Conservation (phyloP, 164 flowering plant genomes). For the Nymphaea colorata region DNA sequence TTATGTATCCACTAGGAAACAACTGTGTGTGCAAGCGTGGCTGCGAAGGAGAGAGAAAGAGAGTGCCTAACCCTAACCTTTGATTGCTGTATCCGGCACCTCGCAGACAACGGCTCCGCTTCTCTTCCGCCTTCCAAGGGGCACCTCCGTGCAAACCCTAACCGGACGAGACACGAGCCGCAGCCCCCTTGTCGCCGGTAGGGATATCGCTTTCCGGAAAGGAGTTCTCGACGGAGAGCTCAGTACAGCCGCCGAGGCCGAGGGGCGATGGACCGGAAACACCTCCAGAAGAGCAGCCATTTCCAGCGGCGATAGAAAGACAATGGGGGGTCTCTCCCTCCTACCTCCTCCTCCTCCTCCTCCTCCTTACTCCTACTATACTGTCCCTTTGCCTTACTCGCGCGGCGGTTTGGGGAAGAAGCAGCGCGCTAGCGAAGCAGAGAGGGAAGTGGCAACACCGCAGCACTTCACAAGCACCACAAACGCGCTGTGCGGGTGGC, state of each 20-base stretch:
- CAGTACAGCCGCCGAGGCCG: background rate
- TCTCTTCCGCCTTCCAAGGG: background rate
- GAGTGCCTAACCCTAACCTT: background rate
- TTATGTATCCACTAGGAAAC: background rate
- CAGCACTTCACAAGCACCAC: too few relatives aligned
- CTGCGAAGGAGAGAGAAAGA: background rate
- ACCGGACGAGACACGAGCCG: background rate
- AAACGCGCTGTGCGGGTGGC: too few relatives aligned
- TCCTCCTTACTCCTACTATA: too few relatives aligned
- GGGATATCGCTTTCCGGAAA: background rate
- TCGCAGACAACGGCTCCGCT: background rate
- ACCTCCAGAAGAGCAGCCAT: background rate
- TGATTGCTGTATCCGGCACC: background rate
- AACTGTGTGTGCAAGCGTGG: too few relatives aligned
- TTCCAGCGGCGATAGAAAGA: background rate
- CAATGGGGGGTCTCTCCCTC: background rate
- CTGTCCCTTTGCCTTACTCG: too few relatives aligned
- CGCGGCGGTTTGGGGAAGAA: too few relatives aligned
- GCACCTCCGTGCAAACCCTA: background rate
- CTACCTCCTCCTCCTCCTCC: too few relatives aligned
- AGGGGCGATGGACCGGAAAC: background rate
- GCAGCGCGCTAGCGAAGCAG: too few relatives aligned
- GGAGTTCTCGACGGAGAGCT: background rate
- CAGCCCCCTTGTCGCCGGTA: background rate
- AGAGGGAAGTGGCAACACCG: too few relatives aligned